A percentile compares a stretch with the other conserved stretches of the same genome.
These are phyloP conservation scores for Iberis pinnata DNA, from an alignment of 345 rosid species.

Conservation along the genomic window DNA sequence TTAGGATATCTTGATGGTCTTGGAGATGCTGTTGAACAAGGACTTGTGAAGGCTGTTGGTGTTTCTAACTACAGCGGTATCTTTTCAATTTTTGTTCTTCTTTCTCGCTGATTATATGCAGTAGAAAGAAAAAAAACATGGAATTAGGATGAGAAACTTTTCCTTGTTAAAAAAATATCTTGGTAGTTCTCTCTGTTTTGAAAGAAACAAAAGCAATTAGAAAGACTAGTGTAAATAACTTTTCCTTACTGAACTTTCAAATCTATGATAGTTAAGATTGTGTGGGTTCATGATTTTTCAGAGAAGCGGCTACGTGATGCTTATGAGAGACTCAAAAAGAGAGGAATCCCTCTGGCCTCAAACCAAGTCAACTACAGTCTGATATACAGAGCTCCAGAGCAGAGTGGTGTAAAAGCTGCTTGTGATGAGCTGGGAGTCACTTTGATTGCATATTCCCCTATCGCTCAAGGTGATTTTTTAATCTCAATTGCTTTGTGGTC, in stretches of 20 bases:
- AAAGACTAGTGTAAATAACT: background rate
- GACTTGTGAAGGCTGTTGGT: constrained; percentile 95
- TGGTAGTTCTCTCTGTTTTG: background rate
- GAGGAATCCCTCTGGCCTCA: constrained; percentile 91
- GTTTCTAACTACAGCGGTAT: constrained; percentile 90
- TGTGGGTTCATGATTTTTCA: constrained; percentile 21
- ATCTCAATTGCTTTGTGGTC: constrained; percentile 8
- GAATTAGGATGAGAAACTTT: background rate
- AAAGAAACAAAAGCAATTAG: background rate
- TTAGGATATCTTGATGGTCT: constrained; percentile 97
- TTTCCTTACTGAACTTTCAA: background rate
- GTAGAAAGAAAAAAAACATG: background rate
- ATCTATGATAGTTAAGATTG: background rate
- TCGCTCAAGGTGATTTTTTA: constrained; percentile 83
- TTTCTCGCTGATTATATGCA: background rate
- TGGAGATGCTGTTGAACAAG: constrained; percentile 95
- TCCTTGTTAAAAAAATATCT: background rate
- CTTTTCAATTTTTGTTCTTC: constrained; percentile 6
- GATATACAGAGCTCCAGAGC: constrained; percentile 76
- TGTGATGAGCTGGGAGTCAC: constrained; percentile 93
- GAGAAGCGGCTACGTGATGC: constrained; percentile 78
- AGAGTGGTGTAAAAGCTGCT: constrained; percentile 79
- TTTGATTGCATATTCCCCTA: constrained; percentile 85
- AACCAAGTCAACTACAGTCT: constrained; percentile 98
- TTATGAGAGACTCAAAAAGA: constrained; percentile 64